Percentiles rank a stretch among this genome's conserved stretches.
phyloP scores from a whole-genome alignment of 192 early-diverging fungal species.

The Podila horticola region DNA sequence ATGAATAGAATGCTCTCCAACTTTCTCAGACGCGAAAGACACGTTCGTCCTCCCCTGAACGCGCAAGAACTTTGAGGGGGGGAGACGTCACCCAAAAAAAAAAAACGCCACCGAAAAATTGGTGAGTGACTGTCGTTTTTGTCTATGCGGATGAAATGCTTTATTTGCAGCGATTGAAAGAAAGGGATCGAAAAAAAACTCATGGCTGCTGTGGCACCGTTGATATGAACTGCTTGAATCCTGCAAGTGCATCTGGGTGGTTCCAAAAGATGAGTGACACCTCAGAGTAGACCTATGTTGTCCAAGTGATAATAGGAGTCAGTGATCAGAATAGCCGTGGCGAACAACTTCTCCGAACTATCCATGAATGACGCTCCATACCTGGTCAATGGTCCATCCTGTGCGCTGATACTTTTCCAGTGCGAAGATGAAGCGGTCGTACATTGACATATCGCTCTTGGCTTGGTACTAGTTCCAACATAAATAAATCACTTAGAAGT shows the following conservation, averaged over 20 bases:
- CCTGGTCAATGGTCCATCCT: constrained; percentile 53
- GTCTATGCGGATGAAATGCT: too few species aligned
- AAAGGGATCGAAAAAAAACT: not conserved
- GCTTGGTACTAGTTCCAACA: constrained; percentile 18
- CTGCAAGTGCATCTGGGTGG: constrained; percentile 43
- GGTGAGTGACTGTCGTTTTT: too few species aligned
- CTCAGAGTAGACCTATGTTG: constrained; percentile 43
- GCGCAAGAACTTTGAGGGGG: too few species aligned
- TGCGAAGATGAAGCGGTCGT: constrained; percentile 48
- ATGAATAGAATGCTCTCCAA: too few species aligned
- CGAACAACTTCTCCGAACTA: too few species aligned
- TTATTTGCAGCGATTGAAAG: too few species aligned
- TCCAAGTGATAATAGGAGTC: not conserved
- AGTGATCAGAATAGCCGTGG: not conserved
- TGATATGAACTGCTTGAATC: constrained; percentile 47
- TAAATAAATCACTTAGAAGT: not conserved
- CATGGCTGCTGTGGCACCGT: constrained; percentile 24
- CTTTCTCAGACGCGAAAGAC: too few species aligned
- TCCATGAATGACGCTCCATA: not conserved
- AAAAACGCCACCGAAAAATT: too few species aligned
- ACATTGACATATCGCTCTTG: constrained; percentile 47
- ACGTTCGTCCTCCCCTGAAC: too few species aligned
- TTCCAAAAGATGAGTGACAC: constrained; percentile 53
- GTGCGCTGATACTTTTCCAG: constrained; percentile 48
- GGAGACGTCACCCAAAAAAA: too few species aligned